Conservation (phyloP, 2,329 filamentous ascomycete species). For the Fusarium nematophilum region DNA sequence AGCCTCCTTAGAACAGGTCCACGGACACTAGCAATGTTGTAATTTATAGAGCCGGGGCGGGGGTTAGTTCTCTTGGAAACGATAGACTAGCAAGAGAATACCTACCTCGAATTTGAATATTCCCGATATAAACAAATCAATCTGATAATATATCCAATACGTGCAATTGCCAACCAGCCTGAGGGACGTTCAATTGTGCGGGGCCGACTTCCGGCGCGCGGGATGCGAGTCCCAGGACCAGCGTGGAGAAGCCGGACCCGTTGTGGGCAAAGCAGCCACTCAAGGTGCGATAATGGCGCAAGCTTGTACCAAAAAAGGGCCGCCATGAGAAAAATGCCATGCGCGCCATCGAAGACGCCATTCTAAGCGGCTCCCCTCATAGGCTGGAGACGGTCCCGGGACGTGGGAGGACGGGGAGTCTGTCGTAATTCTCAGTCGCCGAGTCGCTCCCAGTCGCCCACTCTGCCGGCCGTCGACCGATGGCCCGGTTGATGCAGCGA, state of each 20-base stretch:
- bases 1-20: too few relatives aligned
- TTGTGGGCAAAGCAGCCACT: constrained; percentile 12
- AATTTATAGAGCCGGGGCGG: constrained; percentile 20
- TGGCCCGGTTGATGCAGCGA: constrained; percentile 22
- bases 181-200: background rate
- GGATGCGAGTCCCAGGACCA: constrained; percentile 10
- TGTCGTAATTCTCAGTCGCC: constrained; percentile 23
- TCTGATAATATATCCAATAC: too few relatives aligned
- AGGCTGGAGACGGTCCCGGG: constrained; percentile 15
- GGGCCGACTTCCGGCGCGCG: constrained; percentile 42
- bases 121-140: too few relatives aligned
- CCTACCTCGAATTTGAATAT: too few relatives aligned
- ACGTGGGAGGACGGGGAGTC: constrained; percentile 21
- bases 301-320: constrained; percentile 23
- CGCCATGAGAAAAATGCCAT: constrained; percentile 21
- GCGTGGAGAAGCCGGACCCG: constrained; percentile 12
- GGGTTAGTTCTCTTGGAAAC: background rate
- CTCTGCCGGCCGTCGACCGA: constrained; percentile 23
- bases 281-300: constrained; percentile 1
- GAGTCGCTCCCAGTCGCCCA: too few relatives aligned
- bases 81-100: background rate
- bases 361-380: constrained; percentile 19
- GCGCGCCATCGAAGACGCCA: constrained; percentile 39
- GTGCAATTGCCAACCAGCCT: too few relatives aligned
- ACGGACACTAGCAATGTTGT: constrained; percentile 11